Evolutionary conservation across 2,329 filamentous ascomycete genomes (phyloP), one percentile per base, ranked within the genome.

Genomic region (Aspergillus costaricaensis): DNA sequence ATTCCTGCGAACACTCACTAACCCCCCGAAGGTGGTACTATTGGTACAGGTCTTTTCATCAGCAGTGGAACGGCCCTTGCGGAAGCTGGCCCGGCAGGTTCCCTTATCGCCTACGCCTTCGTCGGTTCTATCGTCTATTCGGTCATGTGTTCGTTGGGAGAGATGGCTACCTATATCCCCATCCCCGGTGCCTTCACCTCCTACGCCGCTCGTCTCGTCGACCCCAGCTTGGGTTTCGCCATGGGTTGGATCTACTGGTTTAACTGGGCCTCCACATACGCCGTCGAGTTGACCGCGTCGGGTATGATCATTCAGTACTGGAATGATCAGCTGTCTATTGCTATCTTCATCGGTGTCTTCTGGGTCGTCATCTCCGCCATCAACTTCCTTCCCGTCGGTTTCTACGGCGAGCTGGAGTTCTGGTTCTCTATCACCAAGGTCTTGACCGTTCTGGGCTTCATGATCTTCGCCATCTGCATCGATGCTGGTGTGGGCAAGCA

Each of bases 191-290:
- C 89, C 39, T 92, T 92, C 72, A 90, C 89, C 43, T 83, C 87
- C 39, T 93, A 92, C 68, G 89, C 90, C n/a, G 83, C 86, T 41
- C 88, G 90, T n/a, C 92, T 93, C 69, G 83, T 91, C 63, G 87
- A 90, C 68, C 87, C 85, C 12, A 86, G 86, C 54, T 79, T 91
- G 57, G 89, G 88, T 14, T 92, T 92, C 68, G 83, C 88, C 23
- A 88, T 92, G 82, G 90, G 90, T 15, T 93, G 90, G 90, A 86
- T 91, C 58, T 93, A 92, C 76, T 92, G 88, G 87, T 91, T 91
- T 69, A 87, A 84, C 50, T 93, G 88, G 88, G 82, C 86, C n/a
- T 85, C 88, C 58, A 91, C 89, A 0, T 90, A 85, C 65, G 88
- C 88, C 0, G 82, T 91, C 14, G 89, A 92, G 71, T 79, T 92